Evolutionary conservation across 2,329 filamentous ascomycete genomes (phyloP).

Genomic region (Aspergillus melleus): DNA sequence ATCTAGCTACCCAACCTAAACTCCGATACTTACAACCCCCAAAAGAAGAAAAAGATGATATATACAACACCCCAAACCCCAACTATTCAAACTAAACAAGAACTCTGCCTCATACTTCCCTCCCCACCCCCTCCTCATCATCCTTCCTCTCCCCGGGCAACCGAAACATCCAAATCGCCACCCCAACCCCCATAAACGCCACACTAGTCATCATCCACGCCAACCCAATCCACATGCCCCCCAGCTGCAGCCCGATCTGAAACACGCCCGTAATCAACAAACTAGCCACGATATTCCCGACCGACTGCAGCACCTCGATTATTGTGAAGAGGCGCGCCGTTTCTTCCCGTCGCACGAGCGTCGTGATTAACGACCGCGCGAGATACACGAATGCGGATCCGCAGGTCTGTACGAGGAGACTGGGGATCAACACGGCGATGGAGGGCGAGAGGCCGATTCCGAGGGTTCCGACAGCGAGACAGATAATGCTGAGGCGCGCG

Average conservation of each 20-base stretch:
- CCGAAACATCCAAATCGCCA: constrained; percentile 29
- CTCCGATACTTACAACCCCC: neutral
- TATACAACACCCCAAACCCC: neutral
- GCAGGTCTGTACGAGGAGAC: constrained; percentile 49
- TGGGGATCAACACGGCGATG: constrained; percentile 44
- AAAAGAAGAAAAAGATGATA: too few relatives aligned
- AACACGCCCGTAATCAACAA: constrained; percentile 49
- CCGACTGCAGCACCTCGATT: constrained; percentile 49
- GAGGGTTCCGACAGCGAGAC: constrained; percentile 47
- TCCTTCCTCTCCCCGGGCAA: constrained; percentile 16
- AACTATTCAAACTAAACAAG: neutral
- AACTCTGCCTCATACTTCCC: neutral
- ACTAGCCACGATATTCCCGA: constrained; percentile 50
- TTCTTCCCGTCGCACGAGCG: constrained; percentile 49
- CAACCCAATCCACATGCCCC: constrained; percentile 49
- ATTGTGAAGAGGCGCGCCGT: constrained; percentile 52
- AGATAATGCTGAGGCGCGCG: constrained; percentile 46
- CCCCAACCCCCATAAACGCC: constrained; percentile 33
- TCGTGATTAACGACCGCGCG: constrained; percentile 49
- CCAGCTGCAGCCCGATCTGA: constrained; percentile 47
- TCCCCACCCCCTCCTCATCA: neutral
- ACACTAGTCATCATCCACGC: constrained; percentile 46
- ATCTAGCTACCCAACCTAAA: too few relatives aligned
- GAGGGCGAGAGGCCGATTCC: constrained; percentile 49
- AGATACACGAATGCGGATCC: constrained; percentile 51